A percentile compares a stretch with the other conserved stretches of the same genome.
Conservation (phyloP, 306 rosid species). For the Vicia faba region DNA sequence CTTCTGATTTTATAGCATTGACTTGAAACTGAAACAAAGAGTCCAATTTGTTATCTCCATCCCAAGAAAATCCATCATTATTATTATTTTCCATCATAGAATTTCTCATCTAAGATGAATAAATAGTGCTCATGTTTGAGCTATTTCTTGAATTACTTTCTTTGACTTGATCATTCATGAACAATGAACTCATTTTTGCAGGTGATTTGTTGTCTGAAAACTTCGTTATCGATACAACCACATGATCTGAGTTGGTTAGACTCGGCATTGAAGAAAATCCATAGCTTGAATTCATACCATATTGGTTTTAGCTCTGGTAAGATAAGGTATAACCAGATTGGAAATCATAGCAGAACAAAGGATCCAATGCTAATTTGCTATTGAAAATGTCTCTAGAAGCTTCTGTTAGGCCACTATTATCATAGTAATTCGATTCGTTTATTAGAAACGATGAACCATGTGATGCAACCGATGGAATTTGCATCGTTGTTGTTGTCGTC, state of each 20-base stretch:
- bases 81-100: conserved; percentile 44
- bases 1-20: conserved; percentile 70
- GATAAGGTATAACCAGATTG: conserved; percentile 48
- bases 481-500: conserved; percentile 21
- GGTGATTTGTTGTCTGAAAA: conserved; percentile 71
- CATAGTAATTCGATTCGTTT: conserved; percentile 49
- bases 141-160: conserved; percentile 78
- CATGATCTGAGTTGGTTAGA: conserved; percentile 71
- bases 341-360: conserved; percentile 58
- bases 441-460: conserved; percentile 64
- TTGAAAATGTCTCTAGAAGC: conserved; percentile 50
- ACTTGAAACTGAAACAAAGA: conserved; percentile 59
- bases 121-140: conserved; percentile 65
- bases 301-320: conserved; percentile 38
- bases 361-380: conserved; percentile 54
- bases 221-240: conserved; percentile 58
- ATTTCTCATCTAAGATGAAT: conserved; percentile 45
- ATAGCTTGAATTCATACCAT: conserved; percentile 47
- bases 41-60: conserved; percentile 63
- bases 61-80: conserved; percentile 62
- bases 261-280: conserved; percentile 77
- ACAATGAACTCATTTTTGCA: conserved; percentile 55
- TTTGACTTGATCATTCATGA: conserved; percentile 63
- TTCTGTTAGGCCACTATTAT: conserved; percentile 44
- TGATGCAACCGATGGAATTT: conserved; percentile 41